phyloP scores from a whole-genome alignment of 768 basidiomycete species.

The Lactarius trivialis region DNA sequence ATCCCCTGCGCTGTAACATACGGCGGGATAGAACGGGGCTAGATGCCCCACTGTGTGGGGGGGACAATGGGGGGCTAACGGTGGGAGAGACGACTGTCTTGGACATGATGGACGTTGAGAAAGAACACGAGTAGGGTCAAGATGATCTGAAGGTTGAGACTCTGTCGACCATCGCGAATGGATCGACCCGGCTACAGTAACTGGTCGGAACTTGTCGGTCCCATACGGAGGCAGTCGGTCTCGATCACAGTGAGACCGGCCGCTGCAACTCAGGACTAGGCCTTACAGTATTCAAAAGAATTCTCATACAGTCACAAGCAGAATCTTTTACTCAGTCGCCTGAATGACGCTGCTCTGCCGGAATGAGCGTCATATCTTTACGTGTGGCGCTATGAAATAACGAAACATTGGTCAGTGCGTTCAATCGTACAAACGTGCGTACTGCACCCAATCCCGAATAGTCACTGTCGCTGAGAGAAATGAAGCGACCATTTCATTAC shows the following conservation, averaged over 20 bases:
- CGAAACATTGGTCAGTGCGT: neutral
- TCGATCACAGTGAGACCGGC: neutral
- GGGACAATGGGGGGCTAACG: conserved; percentile 12
- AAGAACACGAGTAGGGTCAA: neutral
- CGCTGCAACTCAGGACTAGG: neutral
- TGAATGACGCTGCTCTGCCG: neutral
- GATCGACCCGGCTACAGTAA: neutral
- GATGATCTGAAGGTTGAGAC: conserved; percentile 1
- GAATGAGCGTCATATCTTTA: neutral
- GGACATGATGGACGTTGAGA: conserved; percentile 22
- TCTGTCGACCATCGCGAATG: neutral
- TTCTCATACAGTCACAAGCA: neutral
- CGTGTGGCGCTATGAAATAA: neutral
- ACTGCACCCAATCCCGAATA: neutral
- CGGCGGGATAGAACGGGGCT: conserved; percentile 25
- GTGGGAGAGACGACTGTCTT: neutral
- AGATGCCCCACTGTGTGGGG: conserved; percentile 11
- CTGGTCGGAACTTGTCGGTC: no score
- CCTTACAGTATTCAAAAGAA: neutral
- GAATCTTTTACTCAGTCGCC: neutral
- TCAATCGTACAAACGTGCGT: neutral
- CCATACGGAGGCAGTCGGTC: neutral
- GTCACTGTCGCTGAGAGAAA: neutral
- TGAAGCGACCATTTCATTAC: neutral
- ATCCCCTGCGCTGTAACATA: conserved; percentile 58